Evolutionary conservation across 495 filamentous ascomycete genomes (phyloP), one percentile per base, ranked within the genome.

Genomic region (Penicillium malachiteum): DNA sequence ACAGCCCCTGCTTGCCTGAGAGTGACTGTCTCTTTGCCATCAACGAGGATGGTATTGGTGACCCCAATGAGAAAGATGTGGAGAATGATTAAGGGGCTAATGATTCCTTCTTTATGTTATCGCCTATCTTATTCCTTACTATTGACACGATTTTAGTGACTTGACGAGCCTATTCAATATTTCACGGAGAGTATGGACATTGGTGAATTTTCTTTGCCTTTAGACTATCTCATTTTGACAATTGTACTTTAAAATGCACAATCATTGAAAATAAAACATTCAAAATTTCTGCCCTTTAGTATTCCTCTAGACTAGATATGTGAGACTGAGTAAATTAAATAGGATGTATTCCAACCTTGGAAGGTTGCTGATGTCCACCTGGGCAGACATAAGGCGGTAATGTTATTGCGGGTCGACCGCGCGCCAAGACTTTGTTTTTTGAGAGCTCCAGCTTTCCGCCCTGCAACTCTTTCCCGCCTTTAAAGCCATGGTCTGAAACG

Each of bases 21-120:
- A 92, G 89, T 65, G 94, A 98, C 70, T 96, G 91, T 67, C 78
- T 97, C 61, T 98, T 98, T 71, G 92, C 94, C 13, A 98, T 98
- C 65, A 91, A 88, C 37, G 94, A 97, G 71, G 91, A 96, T 71
- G 94, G 94, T 17, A 98, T 98, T 58, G 90, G 90, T 12, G 94
- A 98, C 68, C 95, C 94, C 26, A 91, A 84, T 58, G 92, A 94
- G 32, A 98, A 97, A 76, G 95, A 97, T 64, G 67, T 94, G 70
- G 94, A 97, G 72, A 95, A 94, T 62, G 83, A 87, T 18, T 81
- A 63, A 71, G 21, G 21, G 21, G 39, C 12, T 37, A 12, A 43
- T 47, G 32, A 26, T 34, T 31, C 17, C 1, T 11, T 35, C 52
- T 50, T n/a, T 34, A 49, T 38, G 8, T 32, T 35, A 48, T 56